Base-by-base conservation (phyloP, 1,284 basidiomycete species). In the Schizopora paradoxa region DNA sequence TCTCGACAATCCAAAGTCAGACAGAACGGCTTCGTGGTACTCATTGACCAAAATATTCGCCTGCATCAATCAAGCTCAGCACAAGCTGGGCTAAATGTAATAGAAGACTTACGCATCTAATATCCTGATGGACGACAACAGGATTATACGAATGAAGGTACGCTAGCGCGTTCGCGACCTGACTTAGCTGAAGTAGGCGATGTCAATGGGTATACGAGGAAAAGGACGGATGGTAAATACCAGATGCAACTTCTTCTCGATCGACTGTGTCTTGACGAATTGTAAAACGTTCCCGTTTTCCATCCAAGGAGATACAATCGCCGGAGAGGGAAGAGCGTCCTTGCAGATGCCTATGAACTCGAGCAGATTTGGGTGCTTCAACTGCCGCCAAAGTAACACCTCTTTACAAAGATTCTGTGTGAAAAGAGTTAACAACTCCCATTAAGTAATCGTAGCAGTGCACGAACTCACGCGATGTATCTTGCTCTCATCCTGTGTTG, bases 1-100 rank as follows among this genome's bases (percentile, higher is more conserved):
- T 10, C 38, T 43, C 6, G 44, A 29, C 18, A 48, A 41, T 3
- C 47, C 47, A 28, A 48, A 48, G 39, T 48, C 47, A 11, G 33
- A 32, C 16, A 48, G 26, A n/a, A 42, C 27, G 1, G 33, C 32
- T 16, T 31, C 26, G 11, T 28, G 6, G 3, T 48, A 11, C 3
- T 29, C 41, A 21, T 41, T 33, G 23, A 48, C 27, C 14, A 48
- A 23, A 28, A 48, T 38, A 23, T 48, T 48, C 8, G 28, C 28
- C 44, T 46, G 18, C 10, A 19, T 40, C 11, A 41, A 32, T 11
- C 21, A 31, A 19, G 23, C 8, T 29, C 6, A 5, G 11, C 8
- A 7, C 6, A 11, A 32, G 19, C 14, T 27, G 25, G 23, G 21
- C 7, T 19, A 19, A 21, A 33, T 14, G 11, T 6, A 13, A 19